Evolutionary conservation across 805 yeast species (phyloP), one percentile per base, ranked within the genome.

Genomic region (Tetrapisispora arboricola): DNA sequence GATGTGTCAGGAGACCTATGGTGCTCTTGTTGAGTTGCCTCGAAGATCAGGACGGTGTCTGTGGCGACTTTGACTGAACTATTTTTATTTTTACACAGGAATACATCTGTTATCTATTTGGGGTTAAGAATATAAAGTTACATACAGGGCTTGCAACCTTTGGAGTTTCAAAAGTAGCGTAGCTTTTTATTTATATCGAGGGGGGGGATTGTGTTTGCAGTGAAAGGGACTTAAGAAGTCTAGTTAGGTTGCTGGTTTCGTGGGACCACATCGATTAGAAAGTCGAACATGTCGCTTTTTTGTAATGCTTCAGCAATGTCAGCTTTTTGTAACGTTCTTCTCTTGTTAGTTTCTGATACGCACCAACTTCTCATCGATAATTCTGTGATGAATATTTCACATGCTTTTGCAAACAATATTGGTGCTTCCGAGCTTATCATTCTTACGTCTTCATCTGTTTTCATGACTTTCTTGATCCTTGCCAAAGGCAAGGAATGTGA

Each of bases 401-500:
- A 92, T 1, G 97, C 97, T 61, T 92, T 92, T 36, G 98, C 97
- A 66, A 92, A 92, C 45, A 92, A 64, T 26, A 92, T 87, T 2
- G 99, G 98, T 1, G 97, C 97, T 65, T 92, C 99, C 2, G 98
- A 97, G 48, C 92, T 78, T 43, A 92, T 92, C 99, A 92, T 92
- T 49, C 87, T 76, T 30, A 92, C 97, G 49, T 90, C 96, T 57
- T 86, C 95, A 59, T 90, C 97, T 0, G 96, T 88, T 60, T 90
- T 90, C 97, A 90, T 90, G 31, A 90, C 96, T 61, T 90, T 90
- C 58, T 92, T 90, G 53, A 92, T 92, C 51, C 99, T 73, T 5
- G 98, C 98, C 41, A 92, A 69, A 15, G 99, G 99, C 46, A 92
- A 68, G 48, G 88, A 95, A 59, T 92, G 96, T 49, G 85, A 84